Evolutionary conservation across 805 yeast species (phyloP).

Genomic region (Crinitomyces ghanaensis): DNA sequence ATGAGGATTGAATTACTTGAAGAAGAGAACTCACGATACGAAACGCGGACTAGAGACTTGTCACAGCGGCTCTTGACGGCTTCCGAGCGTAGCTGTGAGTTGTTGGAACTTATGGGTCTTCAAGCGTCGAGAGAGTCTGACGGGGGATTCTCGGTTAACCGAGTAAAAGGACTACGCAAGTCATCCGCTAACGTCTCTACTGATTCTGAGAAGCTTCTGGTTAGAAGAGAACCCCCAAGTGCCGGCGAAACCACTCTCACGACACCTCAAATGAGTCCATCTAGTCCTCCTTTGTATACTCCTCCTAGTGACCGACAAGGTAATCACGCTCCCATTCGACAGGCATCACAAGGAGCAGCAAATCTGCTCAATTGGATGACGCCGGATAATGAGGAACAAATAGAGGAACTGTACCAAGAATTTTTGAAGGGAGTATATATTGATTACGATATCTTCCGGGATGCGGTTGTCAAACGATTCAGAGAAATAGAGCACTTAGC

Average conservation of each 20-base stretch:
- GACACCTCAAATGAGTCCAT: too few relatives aligned
- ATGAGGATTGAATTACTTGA: conserved; percentile 9
- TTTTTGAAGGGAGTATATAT: conserved; percentile 23
- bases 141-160: conserved; percentile 32
- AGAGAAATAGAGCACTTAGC: conserved; percentile 86
- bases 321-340: neutral
- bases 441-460: conserved; percentile 30
- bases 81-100: conserved; percentile 35
- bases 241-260: too few relatives aligned
- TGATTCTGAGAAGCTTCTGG: conserved; percentile 1
- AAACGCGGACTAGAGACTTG: conserved; percentile 32
- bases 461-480: conserved; percentile 58
- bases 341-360: conserved; percentile 1
- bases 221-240: neutral
- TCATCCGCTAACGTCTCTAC: neutral
- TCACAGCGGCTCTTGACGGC: conserved; percentile 29
- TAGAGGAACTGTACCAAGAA: conserved; percentile 14
- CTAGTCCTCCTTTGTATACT: too few relatives aligned
- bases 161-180: conserved; percentile 59
- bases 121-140: conserved; percentile 38
- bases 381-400: conserved; percentile 22
- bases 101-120: conserved; percentile 69
- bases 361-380: conserved; percentile 39
- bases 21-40: conserved; percentile 13
- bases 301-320: too few relatives aligned